Evolutionary conservation across 2,329 filamentous ascomycete species (phyloP).

Genomic region (Fusarium chlamydosporum): DNA sequence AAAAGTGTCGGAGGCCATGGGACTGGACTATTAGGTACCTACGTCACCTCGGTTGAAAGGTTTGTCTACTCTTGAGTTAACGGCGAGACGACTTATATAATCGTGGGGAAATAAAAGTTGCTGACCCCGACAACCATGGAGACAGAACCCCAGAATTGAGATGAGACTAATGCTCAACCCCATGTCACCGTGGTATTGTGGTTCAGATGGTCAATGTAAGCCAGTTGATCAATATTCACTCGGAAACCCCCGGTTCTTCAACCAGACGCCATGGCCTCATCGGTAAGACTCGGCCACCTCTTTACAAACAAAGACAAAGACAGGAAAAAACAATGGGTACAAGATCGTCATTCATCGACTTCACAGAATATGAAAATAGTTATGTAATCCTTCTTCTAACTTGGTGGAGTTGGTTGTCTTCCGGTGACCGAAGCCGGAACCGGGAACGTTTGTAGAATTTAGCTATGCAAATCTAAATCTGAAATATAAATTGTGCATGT

Average conservation of each 20-base stretch:
- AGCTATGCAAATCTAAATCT: slow-evolving; percentile 8
- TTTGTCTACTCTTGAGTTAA: not conserved
- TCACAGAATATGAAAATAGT: not conserved
- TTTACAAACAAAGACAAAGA: not conserved
- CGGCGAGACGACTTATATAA: not conserved
- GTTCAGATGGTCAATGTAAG: not conserved
- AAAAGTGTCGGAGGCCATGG: not conserved
- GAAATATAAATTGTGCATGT: slow-evolving; percentile 21
- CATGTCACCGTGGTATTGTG: not conserved
- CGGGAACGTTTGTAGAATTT: slow-evolving; percentile 9
- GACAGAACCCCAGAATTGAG: not conserved
- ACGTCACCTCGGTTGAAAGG: not conserved
- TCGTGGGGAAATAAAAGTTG: not conserved
- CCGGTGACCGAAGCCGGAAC: slow-evolving; percentile 40
- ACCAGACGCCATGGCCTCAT: slow-evolving; percentile 9
- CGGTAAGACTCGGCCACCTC: slow-evolving; percentile 30
- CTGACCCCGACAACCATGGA: not conserved
- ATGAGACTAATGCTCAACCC: not conserved
- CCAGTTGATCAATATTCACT: not conserved
- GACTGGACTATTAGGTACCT: not conserved
- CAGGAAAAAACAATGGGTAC: slow-evolving; percentile 3
- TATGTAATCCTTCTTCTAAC: slow-evolving; percentile 19
- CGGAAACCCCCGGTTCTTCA: slow-evolving; percentile 18
- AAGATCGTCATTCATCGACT: slow-evolving; percentile 15
- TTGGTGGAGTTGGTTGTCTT: slow-evolving; percentile 15